Evolutionary conservation across 2,329 filamentous ascomycete species (phyloP).

Genomic region (Cyphellophora europaea): DNA sequence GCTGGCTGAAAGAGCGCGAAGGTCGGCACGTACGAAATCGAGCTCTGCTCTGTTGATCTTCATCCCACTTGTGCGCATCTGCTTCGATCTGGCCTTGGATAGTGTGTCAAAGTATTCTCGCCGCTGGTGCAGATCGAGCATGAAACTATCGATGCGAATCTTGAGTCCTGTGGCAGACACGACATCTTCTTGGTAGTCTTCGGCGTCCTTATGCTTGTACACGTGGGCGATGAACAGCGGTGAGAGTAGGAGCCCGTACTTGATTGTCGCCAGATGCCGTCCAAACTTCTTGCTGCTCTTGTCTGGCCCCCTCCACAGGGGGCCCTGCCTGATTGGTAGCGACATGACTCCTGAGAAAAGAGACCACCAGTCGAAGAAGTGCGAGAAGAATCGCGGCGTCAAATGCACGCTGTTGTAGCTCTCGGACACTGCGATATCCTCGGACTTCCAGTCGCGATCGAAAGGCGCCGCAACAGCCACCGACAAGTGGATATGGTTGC

Average conservation of each 20-base stretch:
- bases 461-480: slow-evolving; percentile 81
- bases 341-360: slow-evolving; percentile 94
- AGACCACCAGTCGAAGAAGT: slow-evolving; percentile 97
- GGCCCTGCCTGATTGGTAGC: slow-evolving; percentile 83
- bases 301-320: slow-evolving; percentile 81
- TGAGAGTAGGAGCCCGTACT: slow-evolving; percentile 88
- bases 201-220: slow-evolving; percentile 94
- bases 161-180: slow-evolving; percentile 95
- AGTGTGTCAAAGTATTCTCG: slow-evolving; percentile 83
- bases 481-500: slow-evolving; percentile 92
- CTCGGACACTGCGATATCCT: slow-evolving; percentile 63
- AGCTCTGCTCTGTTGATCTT: slow-evolving; percentile 91
- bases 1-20: slow-evolving; percentile 84
- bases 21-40: slow-evolving; percentile 82
- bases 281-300: slow-evolving; percentile 99
- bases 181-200: slow-evolving; percentile 67
- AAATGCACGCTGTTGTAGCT: slow-evolving; percentile 97
- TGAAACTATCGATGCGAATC: slow-evolving; percentile 90
- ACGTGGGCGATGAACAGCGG: slow-evolving; percentile 93
- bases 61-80: slow-evolving; percentile 81
- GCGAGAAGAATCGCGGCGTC: slow-evolving; percentile 91
- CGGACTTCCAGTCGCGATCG: slow-evolving; percentile 74
- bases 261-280: slow-evolving; percentile 93
- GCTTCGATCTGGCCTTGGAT: slow-evolving; percentile 64
- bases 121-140: slow-evolving; percentile 90